Conservation (phyloP, 2,329 filamentous ascomycete species). For the Cladosporium oxysporum region DNA sequence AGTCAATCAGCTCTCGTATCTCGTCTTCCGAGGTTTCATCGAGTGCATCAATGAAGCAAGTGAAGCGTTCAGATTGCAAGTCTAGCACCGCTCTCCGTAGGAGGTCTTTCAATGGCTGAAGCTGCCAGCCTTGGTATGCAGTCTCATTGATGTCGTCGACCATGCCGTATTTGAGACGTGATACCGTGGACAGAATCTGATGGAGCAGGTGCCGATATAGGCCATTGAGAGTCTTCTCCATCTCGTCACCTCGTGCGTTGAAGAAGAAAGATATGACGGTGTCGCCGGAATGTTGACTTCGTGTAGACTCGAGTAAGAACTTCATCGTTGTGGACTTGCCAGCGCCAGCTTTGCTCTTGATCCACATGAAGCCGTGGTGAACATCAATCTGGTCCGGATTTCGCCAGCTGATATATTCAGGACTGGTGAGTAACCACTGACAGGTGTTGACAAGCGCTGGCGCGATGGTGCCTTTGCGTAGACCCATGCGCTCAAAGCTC, state of each 20-base stretch:
- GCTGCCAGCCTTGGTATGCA: neutral
- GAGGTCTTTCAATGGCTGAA: neutral
- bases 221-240: conserved; percentile 51
- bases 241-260: conserved; percentile 46
- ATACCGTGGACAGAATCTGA: conserved; percentile 45
- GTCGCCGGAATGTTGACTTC: conserved; percentile 22
- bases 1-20: conserved; percentile 41
- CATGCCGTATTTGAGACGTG: conserved; percentile 46
- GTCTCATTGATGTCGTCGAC: neutral
- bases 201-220: conserved; percentile 54
- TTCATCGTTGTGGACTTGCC: conserved; percentile 45
- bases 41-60: conserved; percentile 48
- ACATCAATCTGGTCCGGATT: neutral
- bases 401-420: conserved; percentile 7
- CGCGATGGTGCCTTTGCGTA: neutral
- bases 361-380: conserved; percentile 40
- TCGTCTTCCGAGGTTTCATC: conserved; percentile 46
- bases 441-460: neutral
- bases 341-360: conserved; percentile 43
- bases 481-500: neutral
- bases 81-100: conserved; percentile 1
- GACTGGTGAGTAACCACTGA: conserved; percentile 5
- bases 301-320: conserved; percentile 19
- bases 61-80: conserved; percentile 33
- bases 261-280: conserved; percentile 51